A percentile compares a stretch with the other conserved stretches of the same genome.
These are phyloP conservation scores for Candolleomyces eurysporus DNA, from an alignment of 768 basidiomycete species.

Conservation along the genomic window DNA sequence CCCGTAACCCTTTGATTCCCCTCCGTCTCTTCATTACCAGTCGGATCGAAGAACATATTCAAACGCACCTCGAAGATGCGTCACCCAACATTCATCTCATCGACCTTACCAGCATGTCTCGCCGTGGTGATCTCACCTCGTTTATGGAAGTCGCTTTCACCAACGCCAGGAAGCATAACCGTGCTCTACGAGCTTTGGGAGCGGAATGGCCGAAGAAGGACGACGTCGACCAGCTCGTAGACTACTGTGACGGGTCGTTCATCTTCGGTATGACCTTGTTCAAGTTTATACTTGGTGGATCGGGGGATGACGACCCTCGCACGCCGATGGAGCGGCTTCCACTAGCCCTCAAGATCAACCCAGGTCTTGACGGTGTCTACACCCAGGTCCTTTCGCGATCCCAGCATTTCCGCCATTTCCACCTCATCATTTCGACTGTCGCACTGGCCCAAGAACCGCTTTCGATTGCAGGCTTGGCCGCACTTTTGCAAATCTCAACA, in stretches of 20 bases:
- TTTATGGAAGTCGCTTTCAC: not conserved
- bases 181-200: not conserved
- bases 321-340: not conserved
- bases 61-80: not conserved
- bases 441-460: not conserved
- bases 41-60: not conserved
- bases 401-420: not conserved
- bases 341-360: not conserved
- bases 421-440: not conserved
- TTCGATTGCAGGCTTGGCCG: not conserved
- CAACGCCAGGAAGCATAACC: not conserved
- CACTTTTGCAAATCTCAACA: not conserved
- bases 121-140: not conserved
- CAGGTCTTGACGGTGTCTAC: not conserved
- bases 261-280: constrained; percentile 20
- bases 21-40: not conserved
- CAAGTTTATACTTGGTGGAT: not conserved
- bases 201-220: not conserved
- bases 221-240: not conserved
- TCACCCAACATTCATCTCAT: not conserved
- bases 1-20: not conserved
- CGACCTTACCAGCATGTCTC: not conserved
- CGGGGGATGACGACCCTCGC: not conserved
- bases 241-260: not conserved
- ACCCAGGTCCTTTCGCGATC: not conserved